Conservation (phyloP, 805 yeast species). For the Ogataea paraovalis region DNA sequence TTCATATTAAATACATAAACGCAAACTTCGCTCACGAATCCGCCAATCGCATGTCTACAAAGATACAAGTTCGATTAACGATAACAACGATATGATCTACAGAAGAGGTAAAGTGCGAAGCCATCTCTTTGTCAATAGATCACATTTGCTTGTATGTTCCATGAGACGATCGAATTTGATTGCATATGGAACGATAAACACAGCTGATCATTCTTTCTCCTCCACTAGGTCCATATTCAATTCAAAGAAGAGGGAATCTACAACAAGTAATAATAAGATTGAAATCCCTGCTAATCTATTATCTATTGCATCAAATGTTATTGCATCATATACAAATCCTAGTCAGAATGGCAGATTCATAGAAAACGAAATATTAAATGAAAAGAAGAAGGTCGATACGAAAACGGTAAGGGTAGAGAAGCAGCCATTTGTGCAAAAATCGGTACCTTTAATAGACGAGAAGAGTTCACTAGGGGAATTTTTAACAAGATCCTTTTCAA, state of each 20-base stretch:
- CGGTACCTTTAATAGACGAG: background rate
- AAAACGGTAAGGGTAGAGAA: background rate
- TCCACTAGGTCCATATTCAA: constrained; percentile 1
- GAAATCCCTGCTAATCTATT: background rate
- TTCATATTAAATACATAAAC: background rate
- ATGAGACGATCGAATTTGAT: background rate
- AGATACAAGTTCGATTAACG: background rate
- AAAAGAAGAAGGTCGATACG: background rate
- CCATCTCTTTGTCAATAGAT: background rate
- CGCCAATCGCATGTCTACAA: background rate
- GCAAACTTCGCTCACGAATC: background rate
- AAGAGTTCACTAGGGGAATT: background rate
- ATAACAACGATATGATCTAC: constrained; percentile 5
- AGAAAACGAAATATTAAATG: background rate
- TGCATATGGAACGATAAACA: background rate
- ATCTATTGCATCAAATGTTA: background rate
- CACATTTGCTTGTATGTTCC: background rate
- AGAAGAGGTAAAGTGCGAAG: constrained; percentile 12
- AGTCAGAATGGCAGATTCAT: background rate
- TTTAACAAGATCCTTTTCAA: background rate
- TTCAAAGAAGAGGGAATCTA: constrained; percentile 2
- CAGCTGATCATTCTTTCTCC: background rate
- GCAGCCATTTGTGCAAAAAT: background rate
- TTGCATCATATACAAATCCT: background rate
- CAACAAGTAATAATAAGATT: background rate